Percentiles rank a stretch among this genome's conserved stretches.
Conservation (phyloP, 768 basidiomycete genomes). For the Lactarius akahatsu region DNA sequence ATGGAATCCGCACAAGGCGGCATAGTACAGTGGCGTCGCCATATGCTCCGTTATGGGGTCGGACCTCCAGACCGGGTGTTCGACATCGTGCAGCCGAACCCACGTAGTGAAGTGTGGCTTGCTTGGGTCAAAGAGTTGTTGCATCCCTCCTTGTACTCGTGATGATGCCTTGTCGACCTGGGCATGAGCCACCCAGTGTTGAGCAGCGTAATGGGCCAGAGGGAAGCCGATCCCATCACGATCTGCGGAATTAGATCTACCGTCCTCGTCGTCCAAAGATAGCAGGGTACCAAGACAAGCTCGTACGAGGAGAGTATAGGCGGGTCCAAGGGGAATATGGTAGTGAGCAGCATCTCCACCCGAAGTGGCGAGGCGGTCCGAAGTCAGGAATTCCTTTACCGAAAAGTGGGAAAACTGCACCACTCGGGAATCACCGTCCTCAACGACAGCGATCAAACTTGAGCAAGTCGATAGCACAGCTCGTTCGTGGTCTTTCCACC, state of each 20-base stretch:
- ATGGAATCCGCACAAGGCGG: no score
- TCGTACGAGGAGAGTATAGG: no score
- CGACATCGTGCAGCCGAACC: background rate
- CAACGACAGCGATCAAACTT: background rate
- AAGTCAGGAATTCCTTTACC: background rate
- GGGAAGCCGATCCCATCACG: background rate
- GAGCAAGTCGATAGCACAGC: background rate
- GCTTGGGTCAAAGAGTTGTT: background rate
- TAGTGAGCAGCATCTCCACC: background rate
- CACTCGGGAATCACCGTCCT: background rate
- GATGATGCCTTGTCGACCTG: background rate
- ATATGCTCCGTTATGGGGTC: background rate
- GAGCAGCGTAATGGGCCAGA: background rate
- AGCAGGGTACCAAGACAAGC: background rate
- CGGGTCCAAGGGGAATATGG: background rate
- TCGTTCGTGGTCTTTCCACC: background rate
- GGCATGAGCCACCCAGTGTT: background rate
- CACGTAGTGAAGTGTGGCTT: background rate
- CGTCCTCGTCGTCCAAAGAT: background rate
- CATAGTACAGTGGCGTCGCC: background rate
- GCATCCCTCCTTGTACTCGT: background rate
- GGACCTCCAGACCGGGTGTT: background rate
- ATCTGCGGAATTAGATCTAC: background rate
- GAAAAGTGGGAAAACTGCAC: background rate
- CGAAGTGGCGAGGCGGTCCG: background rate